A percentile compares a stretch with the other conserved stretches of the same genome.
These are phyloP conservation scores for Clonostachys chloroleuca DNA, from an alignment of 2,329 filamentous ascomycete species.

Conservation along the genomic window DNA sequence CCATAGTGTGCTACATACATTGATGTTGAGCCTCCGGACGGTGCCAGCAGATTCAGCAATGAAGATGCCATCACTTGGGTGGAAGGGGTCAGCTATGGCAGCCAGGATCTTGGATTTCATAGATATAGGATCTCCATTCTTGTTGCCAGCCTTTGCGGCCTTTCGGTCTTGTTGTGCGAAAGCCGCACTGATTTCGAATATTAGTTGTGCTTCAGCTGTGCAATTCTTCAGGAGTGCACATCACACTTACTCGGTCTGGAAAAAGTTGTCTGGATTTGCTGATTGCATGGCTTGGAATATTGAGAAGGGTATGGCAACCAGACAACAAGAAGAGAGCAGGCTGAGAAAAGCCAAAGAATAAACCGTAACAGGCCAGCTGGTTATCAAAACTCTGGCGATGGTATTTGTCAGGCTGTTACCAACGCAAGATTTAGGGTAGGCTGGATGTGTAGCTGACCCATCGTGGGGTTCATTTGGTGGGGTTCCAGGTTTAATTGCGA, in stretches of 20 bases:
- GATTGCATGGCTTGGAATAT: slow-evolving; percentile 51
- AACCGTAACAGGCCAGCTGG: neutral
- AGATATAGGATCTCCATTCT: slow-evolving; percentile 73
- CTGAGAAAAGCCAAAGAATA: too few relatives aligned
- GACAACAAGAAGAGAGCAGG: too few relatives aligned
- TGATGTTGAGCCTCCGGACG: slow-evolving; percentile 67
- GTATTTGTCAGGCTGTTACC: neutral
- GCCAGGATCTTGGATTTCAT: slow-evolving; percentile 85
- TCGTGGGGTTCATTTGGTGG: too few relatives aligned
- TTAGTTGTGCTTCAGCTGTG: too few relatives aligned
- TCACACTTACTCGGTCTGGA: slow-evolving; percentile 76
- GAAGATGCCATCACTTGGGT: slow-evolving; percentile 57
- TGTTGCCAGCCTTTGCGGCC: slow-evolving; percentile 68
- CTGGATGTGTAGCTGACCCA: too few relatives aligned
- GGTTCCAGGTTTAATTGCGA: slow-evolving; percentile 1
- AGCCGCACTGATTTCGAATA: slow-evolving; percentile 31
- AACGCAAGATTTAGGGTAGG: neutral
- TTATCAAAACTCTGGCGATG: slow-evolving; percentile 18
- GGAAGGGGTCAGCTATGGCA: slow-evolving; percentile 61
- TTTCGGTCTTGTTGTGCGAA: slow-evolving; percentile 52
- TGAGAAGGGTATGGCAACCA: too few relatives aligned
- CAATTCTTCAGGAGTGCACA: too few relatives aligned
- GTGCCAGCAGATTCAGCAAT: slow-evolving; percentile 85
- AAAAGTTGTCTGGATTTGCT: slow-evolving; percentile 76
- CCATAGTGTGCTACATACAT: slow-evolving; percentile 45